Evolutionary conservation across 495 filamentous ascomycete species (phyloP).

Genomic region (Podospora anserina): DNA sequence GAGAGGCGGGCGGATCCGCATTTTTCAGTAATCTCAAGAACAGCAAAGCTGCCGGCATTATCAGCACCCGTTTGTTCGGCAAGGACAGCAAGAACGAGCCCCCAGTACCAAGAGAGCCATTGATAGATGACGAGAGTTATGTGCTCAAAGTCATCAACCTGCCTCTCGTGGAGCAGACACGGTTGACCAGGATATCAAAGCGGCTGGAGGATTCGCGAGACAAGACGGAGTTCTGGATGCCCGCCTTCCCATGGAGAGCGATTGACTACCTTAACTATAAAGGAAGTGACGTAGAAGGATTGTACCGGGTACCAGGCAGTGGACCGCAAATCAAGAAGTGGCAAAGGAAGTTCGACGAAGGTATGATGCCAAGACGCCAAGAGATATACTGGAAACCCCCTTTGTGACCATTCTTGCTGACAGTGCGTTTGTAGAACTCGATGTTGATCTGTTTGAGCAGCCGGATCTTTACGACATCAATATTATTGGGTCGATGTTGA

Average conservation of each 20-base stretch:
- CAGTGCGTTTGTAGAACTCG: slow-evolving; percentile 53
- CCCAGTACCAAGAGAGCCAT: slow-evolving; percentile 60
- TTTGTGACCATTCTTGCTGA: not conserved
- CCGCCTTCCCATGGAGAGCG: slow-evolving; percentile 82
- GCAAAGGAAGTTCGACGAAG: slow-evolving; percentile 80
- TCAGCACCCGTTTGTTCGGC: slow-evolving; percentile 74
- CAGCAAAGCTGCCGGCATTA: slow-evolving; percentile 70
- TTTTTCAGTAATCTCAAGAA: slow-evolving; percentile 73
- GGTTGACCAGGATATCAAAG: slow-evolving; percentile 82
- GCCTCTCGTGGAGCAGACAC: slow-evolving; percentile 77
- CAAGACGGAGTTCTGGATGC: slow-evolving; percentile 98
- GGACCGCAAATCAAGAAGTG: slow-evolving; percentile 79
- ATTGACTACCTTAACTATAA: slow-evolving; percentile 93
- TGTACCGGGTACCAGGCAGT: slow-evolving; percentile 85
- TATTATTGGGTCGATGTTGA: slow-evolving; percentile 87
- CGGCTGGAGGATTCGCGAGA: slow-evolving; percentile 76
- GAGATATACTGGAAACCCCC: not conserved
- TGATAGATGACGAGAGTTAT: slow-evolving; percentile 70
- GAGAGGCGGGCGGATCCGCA: slow-evolving; percentile 61
- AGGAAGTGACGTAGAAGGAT: slow-evolving; percentile 83
- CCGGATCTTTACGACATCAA: slow-evolving; percentile 88
- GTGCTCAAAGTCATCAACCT: slow-evolving; percentile 73
- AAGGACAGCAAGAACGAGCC: slow-evolving; percentile 71
- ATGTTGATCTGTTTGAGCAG: slow-evolving; percentile 81
- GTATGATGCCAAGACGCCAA: slow-evolving; percentile 39